A percentile compares a stretch with the other conserved stretches of the same genome.
Conservation (phyloP, 768 basidiomycete species). For the Macrolepiota fuliginosa region DNA sequence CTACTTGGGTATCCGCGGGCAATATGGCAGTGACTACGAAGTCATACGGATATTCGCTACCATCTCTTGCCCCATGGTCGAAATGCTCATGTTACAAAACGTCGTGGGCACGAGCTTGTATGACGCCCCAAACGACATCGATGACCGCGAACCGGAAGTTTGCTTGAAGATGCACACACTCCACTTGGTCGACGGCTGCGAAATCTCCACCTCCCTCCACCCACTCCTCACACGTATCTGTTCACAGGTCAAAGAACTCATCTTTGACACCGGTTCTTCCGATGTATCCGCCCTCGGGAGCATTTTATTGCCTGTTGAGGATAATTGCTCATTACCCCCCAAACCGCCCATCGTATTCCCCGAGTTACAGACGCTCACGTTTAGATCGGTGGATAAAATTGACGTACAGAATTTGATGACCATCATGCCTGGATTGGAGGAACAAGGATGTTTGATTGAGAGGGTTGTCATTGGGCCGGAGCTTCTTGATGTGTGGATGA, state of each 20-base stretch:
- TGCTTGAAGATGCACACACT: constrained; percentile 1
- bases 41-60: constrained; percentile 11
- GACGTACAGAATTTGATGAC: constrained; percentile 10
- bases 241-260: not conserved
- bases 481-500: not conserved
- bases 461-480: constrained; percentile 5
- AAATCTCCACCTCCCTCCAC: constrained; percentile 5
- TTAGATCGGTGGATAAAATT: constrained; percentile 6
- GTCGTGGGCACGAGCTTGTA: constrained; percentile 5
- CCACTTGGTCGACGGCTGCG: constrained; percentile 6
- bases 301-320: constrained; percentile 2
- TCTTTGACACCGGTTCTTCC: constrained; percentile 11
- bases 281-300: constrained; percentile 9
- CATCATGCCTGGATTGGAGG: constrained; percentile 4
- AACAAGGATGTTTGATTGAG: constrained; percentile 1
- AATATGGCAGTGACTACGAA: constrained; percentile 12
- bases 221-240: not conserved
- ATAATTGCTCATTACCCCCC: not conserved
- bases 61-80: constrained; percentile 2
- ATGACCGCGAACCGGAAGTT: constrained; percentile 1
- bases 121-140: constrained; percentile 7
- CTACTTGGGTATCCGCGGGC: constrained; percentile 9
- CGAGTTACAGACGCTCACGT: not conserved
- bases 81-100: constrained; percentile 11
- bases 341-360: constrained; percentile 8